A percentile compares a stretch with the other conserved stretches of the same genome.
These are phyloP conservation scores for Cytospora piceae DNA, from an alignment of 2,329 filamentous ascomycete species.

Conservation along the genomic window DNA sequence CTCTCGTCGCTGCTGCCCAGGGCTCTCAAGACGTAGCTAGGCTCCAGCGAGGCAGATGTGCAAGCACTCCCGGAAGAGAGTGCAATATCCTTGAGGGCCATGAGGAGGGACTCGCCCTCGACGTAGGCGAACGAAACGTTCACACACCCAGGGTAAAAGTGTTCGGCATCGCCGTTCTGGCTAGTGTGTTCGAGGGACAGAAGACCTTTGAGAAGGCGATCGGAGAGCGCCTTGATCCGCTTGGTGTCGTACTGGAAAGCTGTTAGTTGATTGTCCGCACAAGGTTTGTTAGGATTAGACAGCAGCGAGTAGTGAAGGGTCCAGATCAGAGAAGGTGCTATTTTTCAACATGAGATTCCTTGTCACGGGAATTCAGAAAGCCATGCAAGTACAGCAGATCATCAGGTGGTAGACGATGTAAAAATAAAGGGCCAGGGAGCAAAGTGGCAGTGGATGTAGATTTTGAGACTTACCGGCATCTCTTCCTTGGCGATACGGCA, in stretches of 20 bases:
- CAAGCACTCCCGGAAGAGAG: conserved; percentile 95
- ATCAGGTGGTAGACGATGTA: conserved; percentile 62
- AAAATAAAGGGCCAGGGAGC: conserved; percentile 23
- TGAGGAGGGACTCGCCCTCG: conserved; percentile 94
- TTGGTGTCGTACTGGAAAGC: conserved; percentile 80
- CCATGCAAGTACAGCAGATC: conserved; percentile 85
- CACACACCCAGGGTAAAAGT: conserved; percentile 94
- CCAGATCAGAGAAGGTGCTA: conserved; percentile 69
- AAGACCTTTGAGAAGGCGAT: conserved; percentile 80
- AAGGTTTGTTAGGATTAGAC: conserved; percentile 1
- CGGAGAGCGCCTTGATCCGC: conserved; percentile 80
- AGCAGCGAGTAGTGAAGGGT: conserved; percentile 25
- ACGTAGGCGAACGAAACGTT: conserved; percentile 99
- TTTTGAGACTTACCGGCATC: conserved; percentile 73
- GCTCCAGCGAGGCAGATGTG: conserved; percentile 94
- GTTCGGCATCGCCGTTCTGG: conserved; percentile 81
- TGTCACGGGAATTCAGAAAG: conserved; percentile 79
- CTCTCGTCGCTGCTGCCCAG: conserved; percentile 96
- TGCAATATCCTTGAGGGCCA: conserved; percentile 98
- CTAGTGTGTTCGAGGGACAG: conserved; percentile 88
- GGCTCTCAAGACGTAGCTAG: conserved; percentile 92
- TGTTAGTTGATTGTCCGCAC: conserved; percentile 3
- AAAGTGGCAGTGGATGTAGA: not conserved
- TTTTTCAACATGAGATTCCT: conserved; percentile 60
- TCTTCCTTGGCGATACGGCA: conserved; percentile 90